A percentile compares a stretch with the other conserved stretches of the same genome.
phyloP scores from a whole-genome alignment of 495 filamentous ascomycete species.

The Schizothecium vesticola region DNA sequence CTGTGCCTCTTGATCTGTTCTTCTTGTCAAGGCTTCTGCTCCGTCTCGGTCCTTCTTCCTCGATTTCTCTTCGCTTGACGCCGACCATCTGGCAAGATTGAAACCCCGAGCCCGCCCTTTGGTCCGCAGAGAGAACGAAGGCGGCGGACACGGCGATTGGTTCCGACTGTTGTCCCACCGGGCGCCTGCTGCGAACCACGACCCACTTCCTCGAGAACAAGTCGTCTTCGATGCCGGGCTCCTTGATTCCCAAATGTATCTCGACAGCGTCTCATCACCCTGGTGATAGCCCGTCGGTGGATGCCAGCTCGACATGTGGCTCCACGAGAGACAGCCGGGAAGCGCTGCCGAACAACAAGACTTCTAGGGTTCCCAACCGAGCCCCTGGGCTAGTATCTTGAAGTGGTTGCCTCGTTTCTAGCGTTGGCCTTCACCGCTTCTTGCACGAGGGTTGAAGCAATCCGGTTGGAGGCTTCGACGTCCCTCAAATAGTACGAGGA shows the following conservation, averaged over 20 bases:
- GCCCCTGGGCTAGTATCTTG: background rate
- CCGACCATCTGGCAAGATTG: background rate
- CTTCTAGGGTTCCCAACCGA: background rate
- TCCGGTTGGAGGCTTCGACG: background rate
- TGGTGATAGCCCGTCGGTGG: background rate
- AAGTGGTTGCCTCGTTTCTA: background rate
- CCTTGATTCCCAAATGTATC: background rate
- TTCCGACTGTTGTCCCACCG: background rate
- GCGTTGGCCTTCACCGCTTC: background rate
- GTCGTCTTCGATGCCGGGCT: background rate
- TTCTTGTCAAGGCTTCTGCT: background rate
- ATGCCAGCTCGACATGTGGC: background rate
- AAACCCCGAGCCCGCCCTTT: background rate
- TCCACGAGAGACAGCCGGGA: background rate
- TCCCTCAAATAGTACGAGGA: background rate
- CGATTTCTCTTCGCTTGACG: background rate
- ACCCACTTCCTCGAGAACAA: background rate
- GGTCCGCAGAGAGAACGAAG: background rate
- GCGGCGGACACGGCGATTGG: background rate
- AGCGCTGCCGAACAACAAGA: background rate
- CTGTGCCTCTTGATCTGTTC: background rate
- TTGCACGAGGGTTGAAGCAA: background rate
- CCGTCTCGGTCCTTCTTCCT: background rate
- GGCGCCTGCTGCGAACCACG: background rate
- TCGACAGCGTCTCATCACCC: background rate